Evolutionary conservation across 805 yeast species (phyloP), one percentile per base, ranked within the genome.

Genomic region (Zygosaccharomyces pseudorouxii): DNA sequence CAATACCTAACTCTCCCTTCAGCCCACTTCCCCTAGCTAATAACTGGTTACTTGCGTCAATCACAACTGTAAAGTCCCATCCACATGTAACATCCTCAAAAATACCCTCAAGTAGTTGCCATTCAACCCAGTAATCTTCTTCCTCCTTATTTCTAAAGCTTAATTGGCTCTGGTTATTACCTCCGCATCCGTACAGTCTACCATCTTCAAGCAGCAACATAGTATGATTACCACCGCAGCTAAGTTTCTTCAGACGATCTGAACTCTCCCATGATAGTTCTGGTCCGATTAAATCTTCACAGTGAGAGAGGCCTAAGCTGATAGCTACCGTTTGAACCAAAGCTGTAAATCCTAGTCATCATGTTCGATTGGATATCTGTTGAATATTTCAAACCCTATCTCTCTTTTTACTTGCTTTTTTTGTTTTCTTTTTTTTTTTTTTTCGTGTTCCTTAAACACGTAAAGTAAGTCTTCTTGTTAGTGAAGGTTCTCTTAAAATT

Each of bases 201-300:
- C 92, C 92, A 41, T 73, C 66, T 1, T 65, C 70, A 10, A 77
- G 62, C 6, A 89, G 62, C 2, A 88, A 52, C 14, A 87, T 56
- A 0, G 95, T 83, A 62, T 92, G 97, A 57, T 90, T 90, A 0
- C 98, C 97, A 3, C 97, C 97, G 56, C 89, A 81, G 0, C 73
- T 76, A 10, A 89, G 71, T 54, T 72, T 70, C 42, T 59, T 46
- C 0, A 82, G 75, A n/a, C 45, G 49, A 6, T 12, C 49, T 39
- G 36, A 50, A 16, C 48, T 30, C 4, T 35, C 48, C 19, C 60
- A 52, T 28, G 62, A 56, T 16, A 53, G 42, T 37, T 58, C 59
- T 14, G 75, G 65, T 9, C 44, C 53, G 19, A 63, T 55, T 7
- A 68, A 48, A 63, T 84, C 97, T 1, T 75, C 75, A 30, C 68